Evolutionary conservation across 768 basidiomycete species (phyloP), one percentile per base, ranked within the genome.

Genomic region (Psilocybe cubensis): DNA sequence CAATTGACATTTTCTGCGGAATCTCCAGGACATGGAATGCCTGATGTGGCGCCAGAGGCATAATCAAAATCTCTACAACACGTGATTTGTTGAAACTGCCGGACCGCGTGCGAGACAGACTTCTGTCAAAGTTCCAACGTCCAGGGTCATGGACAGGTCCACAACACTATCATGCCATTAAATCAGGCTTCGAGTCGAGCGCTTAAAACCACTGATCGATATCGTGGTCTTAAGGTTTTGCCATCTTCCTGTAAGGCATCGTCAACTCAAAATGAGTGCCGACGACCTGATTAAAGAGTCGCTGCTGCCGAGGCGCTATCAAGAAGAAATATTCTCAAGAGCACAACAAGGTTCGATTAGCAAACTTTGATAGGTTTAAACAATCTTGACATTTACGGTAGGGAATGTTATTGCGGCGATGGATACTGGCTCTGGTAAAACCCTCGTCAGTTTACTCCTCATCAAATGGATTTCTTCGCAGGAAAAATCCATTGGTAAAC

Each of bases 401-500:
- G 79, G 77, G 49, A 92, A 92, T 66, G 78, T 91, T 52, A 79
- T 92, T 61, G 86, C 91, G 28, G 90, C 89, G 4, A 77, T 92
- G 38, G 83, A 85, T 53, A 92, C 91, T 0, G 91, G 91, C 20
- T 84, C 87, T 0, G 91, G 91, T 8, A 92, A 92, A 74, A 92
- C 91, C 1, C 83, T 87, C 56, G 88, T 92, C 43, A 83, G 87
- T 9, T 75, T 90, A 3, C 74, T 92, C 18, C 77, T 95, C 56
- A 87, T 94, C 65, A 87, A 88, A 73, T 92, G 88, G 87, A 79
- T 89, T 54, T 77, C 84, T 18, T 66, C 82, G 0, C 82, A 82
- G 58, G 76, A 83, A 18, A 63, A 68, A 14, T 77, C 81, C 1
- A 63, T 72, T 40, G 80, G 79, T 52, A 91, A 90, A 70, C 80